phyloP scores from a whole-genome alignment of 208 protist species.

The Crithidia expoeki region DNA sequence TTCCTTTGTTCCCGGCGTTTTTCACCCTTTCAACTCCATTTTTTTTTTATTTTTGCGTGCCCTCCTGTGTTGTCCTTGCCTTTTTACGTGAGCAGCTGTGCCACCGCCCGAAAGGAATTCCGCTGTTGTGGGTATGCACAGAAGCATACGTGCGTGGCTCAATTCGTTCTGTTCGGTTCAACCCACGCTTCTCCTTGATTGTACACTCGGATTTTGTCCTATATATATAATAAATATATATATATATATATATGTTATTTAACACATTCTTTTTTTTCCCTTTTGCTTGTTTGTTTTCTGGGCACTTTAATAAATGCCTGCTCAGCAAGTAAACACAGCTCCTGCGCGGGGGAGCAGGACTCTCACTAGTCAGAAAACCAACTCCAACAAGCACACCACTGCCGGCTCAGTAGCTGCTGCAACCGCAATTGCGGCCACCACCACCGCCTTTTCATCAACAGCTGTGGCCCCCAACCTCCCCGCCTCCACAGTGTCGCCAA shows the following conservation, averaged over 20 bases:
- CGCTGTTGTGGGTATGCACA: too few species aligned
- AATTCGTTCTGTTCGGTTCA: too few species aligned
- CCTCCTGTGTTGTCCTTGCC: too few species aligned
- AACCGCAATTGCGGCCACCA: background rate
- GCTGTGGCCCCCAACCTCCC: background rate
- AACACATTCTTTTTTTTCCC: background rate
- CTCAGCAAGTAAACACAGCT: background rate
- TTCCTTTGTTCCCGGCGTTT: too few species aligned
- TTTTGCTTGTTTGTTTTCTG: slow-evolving; percentile 7
- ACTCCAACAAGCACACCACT: background rate
- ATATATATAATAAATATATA: too few species aligned
- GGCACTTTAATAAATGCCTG: background rate
- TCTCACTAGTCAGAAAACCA: background rate
- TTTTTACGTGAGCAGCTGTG: too few species aligned
- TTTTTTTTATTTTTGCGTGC: too few species aligned
- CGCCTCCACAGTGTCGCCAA: background rate
- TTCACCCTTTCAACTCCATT: too few species aligned
- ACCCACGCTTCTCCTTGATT: too few species aligned
- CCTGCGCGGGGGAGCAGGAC: slow-evolving; percentile 1
- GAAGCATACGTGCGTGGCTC: too few species aligned
- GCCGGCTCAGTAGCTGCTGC: background rate
- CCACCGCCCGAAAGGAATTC: too few species aligned
- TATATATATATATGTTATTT: background rate
- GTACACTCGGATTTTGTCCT: too few species aligned
- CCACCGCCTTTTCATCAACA: background rate